Evolutionary conservation across 2,329 filamentous ascomycete genomes (phyloP), one percentile per base, ranked within the genome.

Genomic region (Sodiomyces alkalinus): DNA sequence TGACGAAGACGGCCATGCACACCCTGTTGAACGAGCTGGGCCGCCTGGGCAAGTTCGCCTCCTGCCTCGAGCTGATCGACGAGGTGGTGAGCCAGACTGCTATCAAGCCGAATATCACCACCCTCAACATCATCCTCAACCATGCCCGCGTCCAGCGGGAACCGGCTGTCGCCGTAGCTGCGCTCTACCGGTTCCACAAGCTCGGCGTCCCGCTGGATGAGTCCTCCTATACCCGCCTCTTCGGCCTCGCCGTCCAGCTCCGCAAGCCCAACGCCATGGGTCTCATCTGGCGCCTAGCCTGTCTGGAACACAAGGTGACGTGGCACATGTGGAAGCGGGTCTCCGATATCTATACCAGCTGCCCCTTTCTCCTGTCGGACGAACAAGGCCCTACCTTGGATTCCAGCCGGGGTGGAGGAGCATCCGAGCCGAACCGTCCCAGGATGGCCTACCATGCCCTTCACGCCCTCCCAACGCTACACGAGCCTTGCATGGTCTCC

Each of bases 21-120:
- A 40, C 39, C 19, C 52, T 62, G 15, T 34, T 64, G n/a, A 42
- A 51, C 3, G 55, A 62, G 24, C 49, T 62, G 15, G 52, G 57
- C 26, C 45, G 50, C 17, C 51, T 62, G 39, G 45, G 55, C 23
- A 41, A 40, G 17, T 45, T 49, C 22, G 32, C 35, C 16, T 44
- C 48, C 12, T 41, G 40, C 26, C 27, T 28, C 7, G 29, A 32
- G 10, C 29, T 56, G 11, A 29, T 51, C 12, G 39, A 44, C 23
- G 17, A 38, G 26, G 44, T 54, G 44, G 30, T 29, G 27, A 13
- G 23, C 20, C 14, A 17, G 10, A 13, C 15, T 8, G 11, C 13
- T 6, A 30, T 25, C 8, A 13, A n/a, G 5, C 14, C 17, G 14
- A 16, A 11, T 15, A 31, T 39, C 11, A 35, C 41, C 23, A 52